phyloP scores from a whole-genome alignment of 305 asterid species.

The Fraxinus albicans region DNA sequence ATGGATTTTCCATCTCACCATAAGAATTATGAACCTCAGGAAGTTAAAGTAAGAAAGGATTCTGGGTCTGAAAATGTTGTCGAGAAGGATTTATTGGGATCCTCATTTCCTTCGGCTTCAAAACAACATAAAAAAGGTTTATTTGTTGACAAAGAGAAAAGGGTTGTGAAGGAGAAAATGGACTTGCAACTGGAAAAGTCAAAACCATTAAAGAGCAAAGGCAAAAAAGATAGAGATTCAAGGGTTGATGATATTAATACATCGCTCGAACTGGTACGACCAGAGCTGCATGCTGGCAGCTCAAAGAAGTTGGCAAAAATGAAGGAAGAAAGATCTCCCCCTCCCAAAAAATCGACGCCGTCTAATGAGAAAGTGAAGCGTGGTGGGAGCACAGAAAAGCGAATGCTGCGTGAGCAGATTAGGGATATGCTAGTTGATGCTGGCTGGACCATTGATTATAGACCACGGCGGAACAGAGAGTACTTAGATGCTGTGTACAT shows the following conservation, averaged over 20 bases:
- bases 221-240: constrained; percentile 34
- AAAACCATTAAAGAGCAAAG: constrained; percentile 40
- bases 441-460: constrained; percentile 92
- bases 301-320: constrained; percentile 51
- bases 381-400: constrained; percentile 91
- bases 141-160: constrained; percentile 39
- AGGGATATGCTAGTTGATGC: constrained; percentile 73
- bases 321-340: constrained; percentile 45
- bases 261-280: constrained; percentile 63
- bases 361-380: constrained; percentile 52
- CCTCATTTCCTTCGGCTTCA: constrained; percentile 32
- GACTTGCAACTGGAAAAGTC: constrained; percentile 43
- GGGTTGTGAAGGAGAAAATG: constrained; percentile 41
- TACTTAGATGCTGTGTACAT: constrained; percentile 89
- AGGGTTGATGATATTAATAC: constrained; percentile 56
- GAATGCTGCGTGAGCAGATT: constrained; percentile 71
- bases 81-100: constrained; percentile 39
- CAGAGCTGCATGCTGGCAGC: constrained; percentile 47
- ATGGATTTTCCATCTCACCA: constrained; percentile 39
- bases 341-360: constrained; percentile 33
- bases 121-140: constrained; percentile 42
- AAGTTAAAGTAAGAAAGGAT: constrained; percentile 45
- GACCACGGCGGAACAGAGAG: constrained; percentile 87
- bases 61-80: constrained; percentile 41
- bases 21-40: constrained; percentile 38